Conservation (phyloP, 345 rosid species). For the Gossypium herbaceum region DNA sequence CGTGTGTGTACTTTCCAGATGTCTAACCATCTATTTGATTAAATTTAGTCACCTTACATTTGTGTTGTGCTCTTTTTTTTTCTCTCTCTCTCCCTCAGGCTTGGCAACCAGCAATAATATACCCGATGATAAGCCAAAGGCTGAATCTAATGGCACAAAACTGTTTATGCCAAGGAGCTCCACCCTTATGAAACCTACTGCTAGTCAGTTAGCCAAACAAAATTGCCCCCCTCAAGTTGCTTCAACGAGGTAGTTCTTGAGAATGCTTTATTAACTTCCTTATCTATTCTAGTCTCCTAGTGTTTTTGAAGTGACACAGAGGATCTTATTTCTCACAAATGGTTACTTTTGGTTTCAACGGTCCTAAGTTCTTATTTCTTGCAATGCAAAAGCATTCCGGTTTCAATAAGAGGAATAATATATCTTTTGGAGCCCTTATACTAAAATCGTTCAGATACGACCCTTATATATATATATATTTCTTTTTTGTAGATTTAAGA, state of each 20-base stretch:
- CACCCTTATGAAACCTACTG: constrained; percentile 96
- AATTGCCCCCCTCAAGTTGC: constrained; percentile 31
- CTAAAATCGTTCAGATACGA: background rate
- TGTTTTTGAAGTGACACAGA: background rate
- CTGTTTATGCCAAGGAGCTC: constrained; percentile 54
- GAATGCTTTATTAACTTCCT: background rate
- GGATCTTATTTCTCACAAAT: background rate
- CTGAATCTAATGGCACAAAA: constrained; percentile 33
- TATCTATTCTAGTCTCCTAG: background rate
- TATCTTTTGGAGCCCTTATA: background rate
- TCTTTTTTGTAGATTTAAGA: constrained; percentile 40
- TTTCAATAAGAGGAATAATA: background rate
- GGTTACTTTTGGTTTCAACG: background rate
- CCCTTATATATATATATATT: too few species aligned
- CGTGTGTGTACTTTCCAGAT: background rate
- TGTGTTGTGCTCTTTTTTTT: background rate
- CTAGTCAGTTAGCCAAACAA: constrained; percentile 85
- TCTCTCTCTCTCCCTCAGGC: constrained; percentile 32
- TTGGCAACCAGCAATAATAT: constrained; percentile 29
- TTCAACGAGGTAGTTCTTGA: constrained; percentile 47
- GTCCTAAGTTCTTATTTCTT: background rate
- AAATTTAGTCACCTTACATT: background rate
- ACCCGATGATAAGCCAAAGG: constrained; percentile 32
- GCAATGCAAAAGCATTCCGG: background rate
- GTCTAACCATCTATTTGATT: background rate